Conservation (phyloP, 305 asterid species). For the Fraxinus albicans region DNA sequence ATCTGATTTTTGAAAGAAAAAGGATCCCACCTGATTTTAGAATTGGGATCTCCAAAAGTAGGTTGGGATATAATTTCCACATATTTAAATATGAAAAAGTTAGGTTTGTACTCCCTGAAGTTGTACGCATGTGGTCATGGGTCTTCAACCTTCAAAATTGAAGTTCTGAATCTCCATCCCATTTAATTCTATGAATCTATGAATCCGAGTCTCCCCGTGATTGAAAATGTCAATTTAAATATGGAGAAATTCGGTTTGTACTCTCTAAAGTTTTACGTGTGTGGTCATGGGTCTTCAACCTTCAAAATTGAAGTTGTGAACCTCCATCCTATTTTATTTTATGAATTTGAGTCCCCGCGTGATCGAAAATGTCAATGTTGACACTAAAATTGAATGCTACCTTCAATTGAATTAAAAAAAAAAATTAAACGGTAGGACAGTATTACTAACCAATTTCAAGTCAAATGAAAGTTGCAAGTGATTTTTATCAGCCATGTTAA, state of each 20-base stretch:
- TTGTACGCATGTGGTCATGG: neutral
- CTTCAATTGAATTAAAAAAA: neutral
- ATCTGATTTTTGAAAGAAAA: too few species aligned
- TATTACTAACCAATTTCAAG: too few species aligned
- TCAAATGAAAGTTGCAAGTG: too few species aligned
- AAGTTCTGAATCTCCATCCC: neutral
- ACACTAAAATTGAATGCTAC: neutral
- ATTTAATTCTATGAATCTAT: neutral
- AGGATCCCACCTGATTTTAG: too few species aligned
- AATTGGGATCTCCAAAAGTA: too few species aligned
- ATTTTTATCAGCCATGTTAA: too few species aligned
- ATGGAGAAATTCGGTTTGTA: neutral
- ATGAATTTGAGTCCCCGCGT: neutral
- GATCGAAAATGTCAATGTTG: neutral
- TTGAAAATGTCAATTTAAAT: neutral
- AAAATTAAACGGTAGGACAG: too few species aligned
- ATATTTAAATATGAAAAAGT: too few species aligned
- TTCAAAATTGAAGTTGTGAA: too few species aligned
- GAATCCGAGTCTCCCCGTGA: neutral
- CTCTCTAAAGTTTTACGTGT: too few species aligned
- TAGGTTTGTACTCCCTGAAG: neutral
- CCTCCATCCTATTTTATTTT: neutral
- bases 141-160: neutral
- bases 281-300: neutral
- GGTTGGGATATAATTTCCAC: too few species aligned